Evolutionary conservation across 805 yeast genomes (phyloP), one percentile per base, ranked within the genome.

Genomic region (Ogataea methanolica): DNA sequence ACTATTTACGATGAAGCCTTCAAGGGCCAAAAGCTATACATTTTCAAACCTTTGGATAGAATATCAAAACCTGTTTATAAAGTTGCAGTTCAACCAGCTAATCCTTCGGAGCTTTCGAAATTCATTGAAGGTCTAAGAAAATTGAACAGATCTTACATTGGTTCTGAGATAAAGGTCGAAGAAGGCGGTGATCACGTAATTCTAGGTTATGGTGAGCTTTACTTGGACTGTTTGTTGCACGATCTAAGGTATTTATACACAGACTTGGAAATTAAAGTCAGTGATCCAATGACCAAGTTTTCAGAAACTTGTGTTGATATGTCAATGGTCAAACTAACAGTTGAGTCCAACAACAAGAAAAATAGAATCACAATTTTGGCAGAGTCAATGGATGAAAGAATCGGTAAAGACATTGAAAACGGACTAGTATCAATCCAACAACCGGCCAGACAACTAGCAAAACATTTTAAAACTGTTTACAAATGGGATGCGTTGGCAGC

Each of bases 101-200:
- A 77, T 26, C 96, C 97, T 0, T 75, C 87, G 0, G 96, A 91
- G 47, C 67, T 87, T 16, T 92, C 96, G 0, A 76, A 76, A 50
- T 69, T 94, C 55, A 69, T 83, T 14, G 82, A 79, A n/a, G 91
- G 89, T 0, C 67, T 94, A 42, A 73, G 85, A 48, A 77, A 73
- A 47, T 67, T 87, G 29, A 76, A 76, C 56, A 78, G 76, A 54
- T 70, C 83, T 0, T 91, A 88, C 59, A 75, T 85, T 9, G 84
- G 90, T 4, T 72, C 82, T 35, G 74, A 74, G 19, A 70, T 87
- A n/a, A 80, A 76, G 52, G 88, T 85, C 1, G 96, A 89, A 61
- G 96, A 88, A 54, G 85, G 91, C 44, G 97, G 97, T 2, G 97
- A 90, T 57, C 88, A 85, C 61, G 81, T 82, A 1, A 62, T 94